Conservation (phyloP, 805 yeast genomes). For the Kodamaea laetipori region DNA sequence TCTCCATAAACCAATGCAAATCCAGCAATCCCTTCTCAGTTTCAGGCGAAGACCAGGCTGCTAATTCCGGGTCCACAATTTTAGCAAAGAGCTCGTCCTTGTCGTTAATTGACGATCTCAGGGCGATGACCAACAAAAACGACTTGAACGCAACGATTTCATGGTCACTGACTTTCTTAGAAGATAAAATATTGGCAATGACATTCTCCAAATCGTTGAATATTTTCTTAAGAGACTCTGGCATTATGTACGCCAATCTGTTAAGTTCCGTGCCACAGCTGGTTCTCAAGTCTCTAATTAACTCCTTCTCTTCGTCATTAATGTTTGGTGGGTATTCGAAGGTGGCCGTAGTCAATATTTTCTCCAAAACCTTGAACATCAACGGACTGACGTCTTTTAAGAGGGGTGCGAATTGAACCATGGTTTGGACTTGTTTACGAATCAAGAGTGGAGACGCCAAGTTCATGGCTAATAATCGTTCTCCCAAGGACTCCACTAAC, state of each 20-base stretch:
- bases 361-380: slow-evolving; percentile 83
- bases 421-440: slow-evolving; percentile 84
- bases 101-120: slow-evolving; percentile 72
- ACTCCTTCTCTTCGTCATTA: slow-evolving; percentile 74
- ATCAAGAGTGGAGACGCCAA: slow-evolving; percentile 78
- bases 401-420: slow-evolving; percentile 92
- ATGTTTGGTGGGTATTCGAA: slow-evolving; percentile 69
- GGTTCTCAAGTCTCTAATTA: slow-evolving; percentile 83
- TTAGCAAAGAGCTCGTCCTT: slow-evolving; percentile 77
- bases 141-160: slow-evolving; percentile 94
- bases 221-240: slow-evolving; percentile 80
- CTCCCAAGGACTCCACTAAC: slow-evolving; percentile 69
- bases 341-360: slow-evolving; percentile 80
- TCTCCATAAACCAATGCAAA: slow-evolving; percentile 97
- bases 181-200: slow-evolving; percentile 66
- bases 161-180: slow-evolving; percentile 77
- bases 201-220: slow-evolving; percentile 82
- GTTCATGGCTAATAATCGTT: slow-evolving; percentile 71
- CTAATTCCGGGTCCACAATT: slow-evolving; percentile 90
- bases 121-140: slow-evolving; percentile 86
- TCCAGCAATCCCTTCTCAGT: slow-evolving; percentile 89
- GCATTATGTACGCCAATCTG: slow-evolving; percentile 92
- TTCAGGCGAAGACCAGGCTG: slow-evolving; percentile 89
- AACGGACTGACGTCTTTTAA: slow-evolving; percentile 73
- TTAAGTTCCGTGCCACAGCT: slow-evolving; percentile 94